Evolutionary conservation across 345 rosid species (phyloP).

Genomic region (Orychophragmus violaceus): DNA sequence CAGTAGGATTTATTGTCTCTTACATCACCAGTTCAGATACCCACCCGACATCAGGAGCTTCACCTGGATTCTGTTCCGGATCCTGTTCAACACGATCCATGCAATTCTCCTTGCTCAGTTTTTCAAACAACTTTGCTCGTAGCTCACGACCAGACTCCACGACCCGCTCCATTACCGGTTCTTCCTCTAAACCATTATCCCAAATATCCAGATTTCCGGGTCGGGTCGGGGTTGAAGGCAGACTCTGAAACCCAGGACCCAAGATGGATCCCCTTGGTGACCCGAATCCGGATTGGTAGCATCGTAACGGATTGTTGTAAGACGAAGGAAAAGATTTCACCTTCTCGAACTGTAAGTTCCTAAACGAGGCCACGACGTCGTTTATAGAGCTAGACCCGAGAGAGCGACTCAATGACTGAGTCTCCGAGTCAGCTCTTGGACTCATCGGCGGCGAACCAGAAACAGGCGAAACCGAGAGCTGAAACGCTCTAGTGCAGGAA

Average conservation of each 20-base stretch:
- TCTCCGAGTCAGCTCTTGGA: slow-evolving; percentile 51
- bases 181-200: slow-evolving; percentile 52
- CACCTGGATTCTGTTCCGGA: background rate
- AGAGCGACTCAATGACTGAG: slow-evolving; percentile 46
- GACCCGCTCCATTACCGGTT: slow-evolving; percentile 57
- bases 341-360: slow-evolving; percentile 60
- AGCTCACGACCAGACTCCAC: slow-evolving; percentile 72
- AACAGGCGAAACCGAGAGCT: slow-evolving; percentile 45
- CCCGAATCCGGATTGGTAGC: slow-evolving; percentile 26
- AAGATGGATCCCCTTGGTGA: slow-evolving; percentile 45
- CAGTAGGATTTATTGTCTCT: background rate
- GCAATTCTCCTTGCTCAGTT: slow-evolving; percentile 46
- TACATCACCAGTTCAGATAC: slow-evolving; percentile 63
- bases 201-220: slow-evolving; percentile 36
- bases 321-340: slow-evolving; percentile 46
- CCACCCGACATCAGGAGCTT: slow-evolving; percentile 69
- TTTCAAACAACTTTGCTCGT: slow-evolving; percentile 35
- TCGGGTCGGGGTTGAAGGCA: slow-evolving; percentile 46
- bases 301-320: slow-evolving; percentile 21
- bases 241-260: slow-evolving; percentile 50
- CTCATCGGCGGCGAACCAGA: slow-evolving; percentile 59
- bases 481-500: slow-evolving; percentile 24
- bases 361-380: slow-evolving; percentile 50
- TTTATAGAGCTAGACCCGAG: slow-evolving; percentile 43
- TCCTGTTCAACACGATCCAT: slow-evolving; percentile 32